Conservation (phyloP, 1,139 yeast genomes). For the Yamadazyma atlantica region DNA sequence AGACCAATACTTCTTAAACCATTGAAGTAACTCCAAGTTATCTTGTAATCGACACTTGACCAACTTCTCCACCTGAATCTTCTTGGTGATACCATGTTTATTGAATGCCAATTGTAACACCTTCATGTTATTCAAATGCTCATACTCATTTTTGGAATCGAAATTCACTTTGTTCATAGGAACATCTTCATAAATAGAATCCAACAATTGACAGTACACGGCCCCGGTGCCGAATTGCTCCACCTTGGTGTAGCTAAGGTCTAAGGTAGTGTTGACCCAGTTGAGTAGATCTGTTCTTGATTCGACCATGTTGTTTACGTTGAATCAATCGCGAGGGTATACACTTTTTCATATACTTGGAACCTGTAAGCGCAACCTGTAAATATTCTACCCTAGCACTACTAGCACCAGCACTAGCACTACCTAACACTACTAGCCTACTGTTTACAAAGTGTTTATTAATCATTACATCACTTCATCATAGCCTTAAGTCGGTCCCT, state of each 20-base stretch:
- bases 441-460: no score
- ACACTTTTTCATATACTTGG: no score
- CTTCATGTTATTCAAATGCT: slow-evolving; percentile 78
- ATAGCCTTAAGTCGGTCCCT: slow-evolving; percentile 1
- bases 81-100: slow-evolving; percentile 67
- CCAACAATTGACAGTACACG: slow-evolving; percentile 88
- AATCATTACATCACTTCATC: neutral
- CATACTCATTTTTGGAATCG: slow-evolving; percentile 66
- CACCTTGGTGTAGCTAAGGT: slow-evolving; percentile 67
- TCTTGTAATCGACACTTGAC: slow-evolving; percentile 91
- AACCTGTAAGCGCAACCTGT: no score
- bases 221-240: slow-evolving; percentile 98
- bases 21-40: slow-evolving; percentile 88
- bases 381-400: no score
- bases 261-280: slow-evolving; percentile 79
- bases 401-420: neutral
- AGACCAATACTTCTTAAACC: slow-evolving; percentile 84
- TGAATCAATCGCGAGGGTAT: slow-evolving; percentile 1
- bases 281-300: slow-evolving; percentile 79
- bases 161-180: slow-evolving; percentile 78
- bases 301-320: slow-evolving; percentile 47
- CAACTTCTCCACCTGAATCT: slow-evolving; percentile 77
- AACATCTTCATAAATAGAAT: slow-evolving; percentile 76
- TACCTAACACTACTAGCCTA: no score
- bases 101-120: slow-evolving; percentile 77